Evolutionary conservation across 257 asterid species (phyloP).

Genomic region (Sherardia arvensis): DNA sequence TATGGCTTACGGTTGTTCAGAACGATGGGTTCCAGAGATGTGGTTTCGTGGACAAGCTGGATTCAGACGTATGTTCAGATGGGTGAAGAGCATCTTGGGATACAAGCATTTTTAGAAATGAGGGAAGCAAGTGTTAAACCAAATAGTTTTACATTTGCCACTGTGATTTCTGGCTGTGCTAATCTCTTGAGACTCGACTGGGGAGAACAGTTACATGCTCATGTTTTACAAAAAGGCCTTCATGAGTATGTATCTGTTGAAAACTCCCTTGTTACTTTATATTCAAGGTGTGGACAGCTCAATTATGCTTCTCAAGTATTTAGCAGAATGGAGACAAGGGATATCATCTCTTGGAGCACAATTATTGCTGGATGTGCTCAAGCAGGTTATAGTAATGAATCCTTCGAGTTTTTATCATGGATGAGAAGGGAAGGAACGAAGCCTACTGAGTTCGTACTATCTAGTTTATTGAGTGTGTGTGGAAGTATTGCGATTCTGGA

Average conservation of each 20-base stretch:
- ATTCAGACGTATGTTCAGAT: conserved; percentile 56
- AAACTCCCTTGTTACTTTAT: conserved; percentile 72
- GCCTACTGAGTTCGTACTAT: conserved; percentile 78
- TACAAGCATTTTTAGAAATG: conserved; percentile 54
- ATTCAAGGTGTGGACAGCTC: conserved; percentile 53
- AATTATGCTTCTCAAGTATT: conserved; percentile 43
- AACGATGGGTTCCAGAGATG: conserved; percentile 57
- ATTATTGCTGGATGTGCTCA: conserved; percentile 78
- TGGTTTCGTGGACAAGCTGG: conserved; percentile 80
- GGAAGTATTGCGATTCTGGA: conserved; percentile 75
- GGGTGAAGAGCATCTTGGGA: conserved; percentile 50
- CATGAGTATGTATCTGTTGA: conserved; percentile 48
- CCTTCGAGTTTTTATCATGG: conserved; percentile 51
- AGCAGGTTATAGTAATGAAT: conserved; percentile 62
- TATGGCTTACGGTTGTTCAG: conserved; percentile 50
- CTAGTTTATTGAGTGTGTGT: conserved; percentile 63
- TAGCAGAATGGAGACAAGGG: conserved; percentile 44
- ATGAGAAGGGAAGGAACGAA: conserved; percentile 80
- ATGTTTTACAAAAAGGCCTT: conserved; percentile 49
- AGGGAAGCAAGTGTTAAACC: conserved; percentile 43
- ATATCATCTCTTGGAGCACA: conserved; percentile 83
- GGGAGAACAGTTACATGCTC: conserved; percentile 78
- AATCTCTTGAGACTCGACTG: conserved; percentile 49
- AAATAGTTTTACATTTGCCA: conserved; percentile 74
- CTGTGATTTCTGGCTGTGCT: conserved; percentile 64